Base-by-base conservation (phyloP, 2,329 filamentous ascomycete species). In the Aureobasidium subglaciale region DNA sequence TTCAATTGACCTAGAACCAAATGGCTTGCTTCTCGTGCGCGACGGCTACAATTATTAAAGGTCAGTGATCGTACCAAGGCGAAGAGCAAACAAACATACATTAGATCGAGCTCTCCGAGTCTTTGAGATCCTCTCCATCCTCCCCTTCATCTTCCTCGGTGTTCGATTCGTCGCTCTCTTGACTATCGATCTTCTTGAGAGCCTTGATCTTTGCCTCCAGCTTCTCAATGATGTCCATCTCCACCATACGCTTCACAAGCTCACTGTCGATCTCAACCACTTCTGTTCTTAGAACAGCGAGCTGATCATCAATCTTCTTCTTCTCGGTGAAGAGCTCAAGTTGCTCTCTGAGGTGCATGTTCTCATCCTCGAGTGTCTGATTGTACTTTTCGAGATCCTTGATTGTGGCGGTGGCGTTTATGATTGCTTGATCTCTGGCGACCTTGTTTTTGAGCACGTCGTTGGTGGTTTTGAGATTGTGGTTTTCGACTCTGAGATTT, bases 391-490 rank as follows among this genome's bases (percentile, higher is more conserved):
- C 48, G 35, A 52, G 48, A 1, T 52, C 18, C 16, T 52, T 52
- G 34, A 40, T 40, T 15, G 16, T 22, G 18, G 18, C 18, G 35
- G 30, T 35, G 35, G 48, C 48, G n/a, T 40, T 52, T 9, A 29
- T 30, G 25, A 52, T 5, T 16, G 48, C 35, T 29, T 52, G 34
- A 7, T 52, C 35, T 13, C n/a, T 40, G 11, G 48, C 48, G 24
- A 25, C 48, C n/a, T 52, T 40, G 25, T 52, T 52, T 8, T 52
- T 52, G 24, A 52, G 48, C 48, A 52, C 40, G 35, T 52, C 48
- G 48, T 38, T 30, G 25, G 34, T 52, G 34, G 30, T 25, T 20
- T 7, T 40, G 48, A 52, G 48, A 25, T 52, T 52, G 34, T 52
- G 34, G n/a, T 30, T 40, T 0, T 52, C 48, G 16, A 30, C 1